These are phyloP conservation scores for Neocucurbitaria cava DNA, from an alignment of 2,329 filamentous ascomycete genomes.

Conservation along the genomic window DNA sequence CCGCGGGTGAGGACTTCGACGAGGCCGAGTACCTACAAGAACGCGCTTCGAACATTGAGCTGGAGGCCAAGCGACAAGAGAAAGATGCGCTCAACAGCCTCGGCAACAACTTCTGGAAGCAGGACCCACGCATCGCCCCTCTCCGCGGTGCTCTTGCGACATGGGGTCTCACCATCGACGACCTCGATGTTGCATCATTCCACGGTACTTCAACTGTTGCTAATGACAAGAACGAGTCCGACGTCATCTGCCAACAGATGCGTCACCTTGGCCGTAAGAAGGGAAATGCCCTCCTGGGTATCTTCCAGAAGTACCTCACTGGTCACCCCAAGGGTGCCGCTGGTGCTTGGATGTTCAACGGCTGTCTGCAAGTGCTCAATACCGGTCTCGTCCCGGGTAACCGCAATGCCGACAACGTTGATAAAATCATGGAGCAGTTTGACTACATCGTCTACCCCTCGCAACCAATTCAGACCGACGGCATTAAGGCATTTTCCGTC, in stretches of 20 bases:
- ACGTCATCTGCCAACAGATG: constrained; percentile 95
- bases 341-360: constrained; percentile 99
- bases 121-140: constrained; percentile 90
- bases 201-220: constrained; percentile 98
- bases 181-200: constrained; percentile 94
- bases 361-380: constrained; percentile 94
- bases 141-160: constrained; percentile 94
- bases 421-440: constrained; percentile 95
- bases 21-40: constrained; percentile 87
- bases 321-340: constrained; percentile 99
- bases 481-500: constrained; percentile 97
- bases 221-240: constrained; percentile 99
- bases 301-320: constrained; percentile 99
- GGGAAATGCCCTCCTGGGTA: constrained; percentile 93
- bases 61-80: constrained; percentile 85
- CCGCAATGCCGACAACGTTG: constrained; percentile 96
- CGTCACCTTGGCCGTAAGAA: constrained; percentile 93
- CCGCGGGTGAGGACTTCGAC: constrained; percentile 73
- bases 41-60: constrained; percentile 84
- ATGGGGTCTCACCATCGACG: constrained; percentile 97
- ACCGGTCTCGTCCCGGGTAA: constrained; percentile 93
- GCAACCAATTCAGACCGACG: constrained; percentile 94
- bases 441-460: constrained; percentile 98
- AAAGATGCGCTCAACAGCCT: constrained; percentile 91
- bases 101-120: constrained; percentile 99